phyloP scores from a whole-genome alignment of 768 basidiomycete genomes.

The Termitomyces sp. region DNA sequence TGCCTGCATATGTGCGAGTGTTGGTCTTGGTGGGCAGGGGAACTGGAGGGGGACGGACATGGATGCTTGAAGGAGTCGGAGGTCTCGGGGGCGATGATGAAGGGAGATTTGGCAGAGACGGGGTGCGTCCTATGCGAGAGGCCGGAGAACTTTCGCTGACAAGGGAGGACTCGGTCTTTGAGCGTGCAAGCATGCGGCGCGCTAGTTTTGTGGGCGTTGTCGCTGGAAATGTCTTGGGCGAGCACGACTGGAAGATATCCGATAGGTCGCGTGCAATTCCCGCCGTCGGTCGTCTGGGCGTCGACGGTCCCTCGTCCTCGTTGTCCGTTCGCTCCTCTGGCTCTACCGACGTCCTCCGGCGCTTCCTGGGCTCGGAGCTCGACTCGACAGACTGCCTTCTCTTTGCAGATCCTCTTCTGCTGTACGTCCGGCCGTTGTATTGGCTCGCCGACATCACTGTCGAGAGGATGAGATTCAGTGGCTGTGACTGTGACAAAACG shows the following conservation, averaged over 20 bases:
- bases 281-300: slow-evolving; percentile 15
- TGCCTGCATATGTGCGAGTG: slow-evolving; percentile 68
- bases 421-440: slow-evolving; percentile 30
- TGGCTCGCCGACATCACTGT: slow-evolving; percentile 10
- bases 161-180: slow-evolving; percentile 56
- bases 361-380: slow-evolving; percentile 16
- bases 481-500: slow-evolving; percentile 16
- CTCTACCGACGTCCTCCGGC: slow-evolving; percentile 19
- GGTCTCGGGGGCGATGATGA: slow-evolving; percentile 21
- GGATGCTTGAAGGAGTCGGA: slow-evolving; percentile 17
- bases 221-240: slow-evolving; percentile 22
- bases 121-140: slow-evolving; percentile 24
- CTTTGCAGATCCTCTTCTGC: slow-evolving; percentile 24
- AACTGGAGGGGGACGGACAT: slow-evolving; percentile 20
- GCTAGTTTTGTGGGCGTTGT: slow-evolving; percentile 42
- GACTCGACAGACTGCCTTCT: slow-evolving; percentile 14
- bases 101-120: slow-evolving; percentile 31
- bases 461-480: background rate
- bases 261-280: slow-evolving; percentile 38
- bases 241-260: slow-evolving; percentile 36
- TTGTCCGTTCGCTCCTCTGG: slow-evolving; percentile 6
- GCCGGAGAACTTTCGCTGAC: slow-evolving; percentile 19
- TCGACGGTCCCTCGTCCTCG: slow-evolving; percentile 7
- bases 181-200: slow-evolving; percentile 69
- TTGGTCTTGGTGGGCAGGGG: slow-evolving; percentile 24